Evolutionary conservation across 139 green algal genomes (phyloP), one percentile per base, ranked within the genome.

Genomic region (Pleodorina starrii): DNA sequence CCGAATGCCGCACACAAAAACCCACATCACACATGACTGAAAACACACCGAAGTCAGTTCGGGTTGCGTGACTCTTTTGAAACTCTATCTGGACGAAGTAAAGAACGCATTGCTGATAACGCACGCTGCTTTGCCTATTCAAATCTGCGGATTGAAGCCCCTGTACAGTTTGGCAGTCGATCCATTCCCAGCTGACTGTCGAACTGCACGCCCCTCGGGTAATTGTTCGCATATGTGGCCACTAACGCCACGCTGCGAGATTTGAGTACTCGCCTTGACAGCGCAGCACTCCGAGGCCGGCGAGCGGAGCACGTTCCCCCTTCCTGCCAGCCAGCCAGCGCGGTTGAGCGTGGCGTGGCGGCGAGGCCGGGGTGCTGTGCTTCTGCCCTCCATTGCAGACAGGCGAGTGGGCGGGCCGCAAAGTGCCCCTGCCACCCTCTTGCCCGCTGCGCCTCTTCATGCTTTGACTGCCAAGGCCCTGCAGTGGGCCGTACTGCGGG

Each of bases 391-490:
- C 79, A 38, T 25, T 66, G 80, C 80, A 76, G 59, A 43, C 59
- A 63, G 81, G 60, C 60, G 43, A 43, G 43, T 75, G 43, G 59
- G n/a, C 51, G 79, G 79, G 51, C 40, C 11, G 38, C 25, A 60
- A 57, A 85, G 36, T 73, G 60, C 81, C 81, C 81, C 16, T 66
- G 60, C 63, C 81, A 77, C 81, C 76, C 16, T 35, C 17, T 57
- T 40, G 60, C 81, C 81, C 63, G 42, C 60, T 42, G 81, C 59
- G 43, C 81, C 81, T 77, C 81, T 78, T 77, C 60, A 75, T 77
- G 81, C 81, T 63, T 32, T 66, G 21, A 77, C 81, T 87, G 81
- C 60, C 81, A 87, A 77, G 81, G 42, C 35, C 81, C 81, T 87
- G 81, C 81, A 77, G 60, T n/a, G 60, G 63, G n/a, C 81, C 72